phyloP scores from a whole-genome alignment of 2,329 filamentous ascomycete genomes.

The Mycocentrospora acerina region DNA sequence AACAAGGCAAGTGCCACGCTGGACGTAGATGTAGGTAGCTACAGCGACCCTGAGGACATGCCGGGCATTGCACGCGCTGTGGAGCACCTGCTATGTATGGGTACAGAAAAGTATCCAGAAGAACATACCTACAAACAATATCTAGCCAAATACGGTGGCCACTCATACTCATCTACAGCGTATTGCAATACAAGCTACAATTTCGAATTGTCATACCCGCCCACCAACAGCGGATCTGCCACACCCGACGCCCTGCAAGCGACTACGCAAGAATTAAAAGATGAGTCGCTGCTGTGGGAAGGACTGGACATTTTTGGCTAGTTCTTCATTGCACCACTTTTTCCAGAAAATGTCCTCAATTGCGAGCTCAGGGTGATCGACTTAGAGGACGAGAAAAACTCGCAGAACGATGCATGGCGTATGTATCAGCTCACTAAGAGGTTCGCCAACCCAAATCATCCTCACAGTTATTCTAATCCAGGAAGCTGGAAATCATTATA shows the following conservation, averaged over 20 bases:
- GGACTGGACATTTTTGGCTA: conserved; percentile 90
- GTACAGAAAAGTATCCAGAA: conserved; percentile 88
- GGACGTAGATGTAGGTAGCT: conserved; percentile 94
- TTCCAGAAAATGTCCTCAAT: conserved; percentile 80
- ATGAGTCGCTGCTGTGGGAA: conserved; percentile 68
- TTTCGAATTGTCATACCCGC: conserved; percentile 86
- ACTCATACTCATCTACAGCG: conserved; percentile 93
- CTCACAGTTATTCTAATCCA: conserved; percentile 88
- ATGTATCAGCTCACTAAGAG: conserved; percentile 85
- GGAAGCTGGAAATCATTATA: conserved; percentile 86
- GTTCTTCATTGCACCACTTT: conserved; percentile 88
- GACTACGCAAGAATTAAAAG: conserved; percentile 39
- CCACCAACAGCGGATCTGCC: conserved; percentile 52
- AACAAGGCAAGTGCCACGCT: conserved; percentile 96
- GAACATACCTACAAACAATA: conserved; percentile 88
- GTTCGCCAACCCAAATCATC: conserved; percentile 82
- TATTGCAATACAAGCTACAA: conserved; percentile 96
- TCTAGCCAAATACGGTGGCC: conserved; percentile 83
- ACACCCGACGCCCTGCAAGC: conserved; percentile 41
- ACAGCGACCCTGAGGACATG: conserved; percentile 87
- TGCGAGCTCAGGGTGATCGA: conserved; percentile 86
- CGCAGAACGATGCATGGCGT: conserved; percentile 87
- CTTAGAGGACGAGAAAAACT: conserved; percentile 96
- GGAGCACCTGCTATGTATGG: conserved; percentile 97
- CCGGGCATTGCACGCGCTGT: conserved; percentile 95